Base-by-base conservation (phyloP, 768 basidiomycete genomes). In the Dioszegia crocea region DNA sequence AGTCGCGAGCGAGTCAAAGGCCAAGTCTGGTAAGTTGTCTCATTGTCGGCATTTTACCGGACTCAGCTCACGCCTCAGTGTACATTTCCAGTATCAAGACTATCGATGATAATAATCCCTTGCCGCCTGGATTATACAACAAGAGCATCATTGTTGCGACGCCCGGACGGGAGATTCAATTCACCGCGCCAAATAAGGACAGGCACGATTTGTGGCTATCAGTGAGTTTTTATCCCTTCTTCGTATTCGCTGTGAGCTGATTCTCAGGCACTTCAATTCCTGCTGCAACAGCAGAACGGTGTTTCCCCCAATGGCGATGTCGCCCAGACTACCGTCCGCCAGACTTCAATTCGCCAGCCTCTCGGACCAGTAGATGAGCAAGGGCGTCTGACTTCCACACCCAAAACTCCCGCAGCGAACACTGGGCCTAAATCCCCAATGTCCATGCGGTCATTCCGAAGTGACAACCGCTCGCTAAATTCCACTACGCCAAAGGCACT, bases 191-290 rank as follows among this genome's bases (percentile, higher is more conserved):
- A 1, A 93, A 87, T 8, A 89, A 89, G 74, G 96, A 98, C 65
- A 83, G 93, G 54, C 96, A 99, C 72, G 93, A 98, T 67, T 91
- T 97, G 61, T 99, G 96, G 96, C 80, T 91, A 53, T 88, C 86
- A 77, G 94, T 93, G 31, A 80, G 98, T 64, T 86, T n/a, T n/a
- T n/a, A n/a, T n/a, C n/a, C n/a, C n/a, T n/a, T n/a, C n/a, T n/a
- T n/a, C n/a, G n/a, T n/a, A n/a, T n/a, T n/a, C n/a, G n/a, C n/a
- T n/a, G n/a, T n/a, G 19, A 45, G 40, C 19, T 2, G 16, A 21
- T 14, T 40, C 54, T 45, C 58, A 63, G 11, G 60, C 66, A 1
- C 27, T 45, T 16, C 56, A 39, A 21, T 57, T 57, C 56, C 33
- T 57, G 30, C 46, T 57, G 2, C 45, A 57, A 27, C 44, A 57